Conservation (phyloP, 2,329 filamentous ascomycete genomes). For the Sporothrix globosa region DNA sequence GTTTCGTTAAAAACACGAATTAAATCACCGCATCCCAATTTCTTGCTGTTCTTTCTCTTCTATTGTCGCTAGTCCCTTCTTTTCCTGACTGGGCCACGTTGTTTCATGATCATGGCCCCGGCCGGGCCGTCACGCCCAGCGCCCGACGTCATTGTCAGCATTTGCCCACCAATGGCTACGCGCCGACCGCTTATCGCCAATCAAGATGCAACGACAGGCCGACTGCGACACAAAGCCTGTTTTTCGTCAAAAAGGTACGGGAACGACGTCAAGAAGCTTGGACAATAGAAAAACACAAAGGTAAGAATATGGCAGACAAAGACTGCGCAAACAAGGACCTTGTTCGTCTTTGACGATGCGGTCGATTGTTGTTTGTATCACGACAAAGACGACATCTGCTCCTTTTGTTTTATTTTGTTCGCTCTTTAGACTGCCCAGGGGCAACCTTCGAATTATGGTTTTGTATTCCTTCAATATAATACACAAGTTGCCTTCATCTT, state of each 20-base stretch:
- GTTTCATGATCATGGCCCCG: background rate
- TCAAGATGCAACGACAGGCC: background rate
- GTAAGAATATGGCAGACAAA: background rate
- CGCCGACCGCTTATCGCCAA: slow-evolving; percentile 22
- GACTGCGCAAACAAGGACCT: background rate
- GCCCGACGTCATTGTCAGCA: slow-evolving; percentile 8
- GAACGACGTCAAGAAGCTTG: slow-evolving; percentile 4
- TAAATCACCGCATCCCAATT: too few relatives aligned
- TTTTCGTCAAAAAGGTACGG: background rate
- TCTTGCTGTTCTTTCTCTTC: background rate
- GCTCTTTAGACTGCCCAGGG: background rate
- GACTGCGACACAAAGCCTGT: slow-evolving; percentile 18
- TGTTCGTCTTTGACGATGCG: slow-evolving; percentile 10
- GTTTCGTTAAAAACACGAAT: too few relatives aligned
- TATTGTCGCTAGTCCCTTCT: too few relatives aligned
- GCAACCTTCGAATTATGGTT: background rate
- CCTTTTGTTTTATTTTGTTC: slow-evolving; percentile 1
- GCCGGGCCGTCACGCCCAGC: background rate
- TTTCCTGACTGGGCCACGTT: background rate
- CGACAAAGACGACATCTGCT: background rate
- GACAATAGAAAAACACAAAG: background rate
- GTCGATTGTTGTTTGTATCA: slow-evolving; percentile 8
- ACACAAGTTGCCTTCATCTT: background rate
- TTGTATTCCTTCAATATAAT: background rate
- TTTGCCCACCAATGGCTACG: slow-evolving; percentile 26